Base-by-base conservation (phyloP, 371 early-diverging fungal species). In the Mucor lusitanicus region DNA sequence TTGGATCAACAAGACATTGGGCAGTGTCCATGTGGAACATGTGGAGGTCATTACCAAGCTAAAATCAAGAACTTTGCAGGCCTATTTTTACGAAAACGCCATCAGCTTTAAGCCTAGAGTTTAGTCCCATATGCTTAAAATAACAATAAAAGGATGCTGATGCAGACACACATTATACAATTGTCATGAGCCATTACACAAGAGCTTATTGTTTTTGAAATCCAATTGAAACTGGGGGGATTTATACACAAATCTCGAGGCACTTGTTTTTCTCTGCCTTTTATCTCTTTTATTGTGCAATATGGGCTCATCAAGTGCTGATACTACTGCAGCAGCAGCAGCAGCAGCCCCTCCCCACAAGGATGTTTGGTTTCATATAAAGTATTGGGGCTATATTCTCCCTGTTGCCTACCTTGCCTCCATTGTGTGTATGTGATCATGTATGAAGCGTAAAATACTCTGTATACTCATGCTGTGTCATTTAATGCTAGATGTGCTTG, bases 71-170 rank as follows among this genome's bases (percentile, higher is more conserved):
- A 59, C 79, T 4, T 37, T 77, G 12, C 71, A 68, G 28, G 64
- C 73, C 1, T 82, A 76, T 44, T 77, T 82, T 54, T 46, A 61
- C 46, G 78, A 79, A 39, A 72, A 82, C 57, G 69, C 77, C 21
- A 79, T 72, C 56, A 67, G 60, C 32, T 82, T 82, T 54, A 82
- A 79, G 53, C 82, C 82, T 11, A 69, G 74, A 63, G 78, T 79
- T 39, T 79, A 76, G 63, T 61, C 27, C n/a, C 30, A 30, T 30
- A 3, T 30, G 30, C n/a, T n/a, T n/a, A n/a, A n/a, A n/a, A n/a
- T n/a, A n/a, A 19, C 25, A 60, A 60, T 33, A 13, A 58, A 23
- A 33, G 33, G 39, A n/a, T 37, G 5, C 4, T 23, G 21, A 33
- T 32, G 21, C 21, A 58, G 33, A 28, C 17, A 37, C n/a, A 17